phyloP scores from a whole-genome alignment of 139 green algal species.

The Tetraselmis chui region DNA sequence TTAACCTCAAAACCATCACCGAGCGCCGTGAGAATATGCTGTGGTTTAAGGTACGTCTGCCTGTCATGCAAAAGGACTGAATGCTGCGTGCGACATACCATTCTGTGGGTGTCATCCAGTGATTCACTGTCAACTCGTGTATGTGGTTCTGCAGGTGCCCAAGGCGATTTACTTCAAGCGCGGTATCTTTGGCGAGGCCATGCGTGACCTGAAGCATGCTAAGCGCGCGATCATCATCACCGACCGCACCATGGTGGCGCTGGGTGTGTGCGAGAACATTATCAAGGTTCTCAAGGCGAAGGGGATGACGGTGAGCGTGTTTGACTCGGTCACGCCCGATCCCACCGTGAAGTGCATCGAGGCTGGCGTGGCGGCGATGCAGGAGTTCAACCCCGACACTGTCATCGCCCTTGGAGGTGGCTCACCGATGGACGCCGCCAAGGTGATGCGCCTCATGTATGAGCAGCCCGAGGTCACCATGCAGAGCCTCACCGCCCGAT shows the following conservation, averaged over 20 bases:
- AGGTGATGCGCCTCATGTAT: constrained; percentile 70
- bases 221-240: constrained; percentile 1
- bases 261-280: constrained; percentile 1
- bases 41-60: constrained; percentile 61
- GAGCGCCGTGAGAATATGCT: constrained; percentile 57
- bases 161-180: constrained; percentile 5
- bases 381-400: constrained; percentile 43
- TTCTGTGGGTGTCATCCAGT: too few species aligned
- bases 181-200: constrained; percentile 1
- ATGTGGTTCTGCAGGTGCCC: too few species aligned
- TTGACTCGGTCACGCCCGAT: constrained; percentile 53
- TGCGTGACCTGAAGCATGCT: neutral
- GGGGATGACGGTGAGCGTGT: constrained; percentile 20
- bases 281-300: neutral
- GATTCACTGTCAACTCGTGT: too few species aligned
- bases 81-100: too few species aligned
- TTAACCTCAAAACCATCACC: constrained; percentile 60
- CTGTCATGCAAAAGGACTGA: too few species aligned
- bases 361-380: constrained; percentile 34
- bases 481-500: constrained; percentile 53
- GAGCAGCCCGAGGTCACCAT: constrained; percentile 59
- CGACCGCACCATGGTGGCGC: neutral
- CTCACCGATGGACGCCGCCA: constrained; percentile 66
- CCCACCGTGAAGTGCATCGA: constrained; percentile 48
- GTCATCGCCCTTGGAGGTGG: constrained; percentile 65